A percentile compares a stretch with the other conserved stretches of the same genome.
Conservation (phyloP, 768 basidiomycete species). For the Pholiota microspora region DNA sequence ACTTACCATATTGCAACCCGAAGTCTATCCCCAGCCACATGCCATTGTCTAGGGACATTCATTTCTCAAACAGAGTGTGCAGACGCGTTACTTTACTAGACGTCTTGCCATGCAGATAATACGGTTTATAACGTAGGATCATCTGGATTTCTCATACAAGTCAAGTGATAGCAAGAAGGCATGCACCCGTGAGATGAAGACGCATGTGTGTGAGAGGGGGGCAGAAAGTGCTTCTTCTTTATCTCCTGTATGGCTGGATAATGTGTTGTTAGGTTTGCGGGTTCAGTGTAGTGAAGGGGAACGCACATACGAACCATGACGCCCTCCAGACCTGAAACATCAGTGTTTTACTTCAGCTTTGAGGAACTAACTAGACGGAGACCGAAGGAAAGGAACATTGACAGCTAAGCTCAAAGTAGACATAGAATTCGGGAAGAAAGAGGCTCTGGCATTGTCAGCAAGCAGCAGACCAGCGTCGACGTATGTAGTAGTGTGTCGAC, state of each 20-base stretch:
- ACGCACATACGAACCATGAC: too few species aligned
- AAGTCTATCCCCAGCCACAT: background rate
- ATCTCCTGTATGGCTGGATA: background rate
- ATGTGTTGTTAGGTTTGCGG: background rate
- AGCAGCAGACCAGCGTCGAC: too few species aligned
- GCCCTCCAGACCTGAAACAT: too few species aligned
- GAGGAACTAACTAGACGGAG: too few species aligned
- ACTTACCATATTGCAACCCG: slow-evolving; percentile 5
- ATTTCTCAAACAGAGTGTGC: background rate
- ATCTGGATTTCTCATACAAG: background rate
- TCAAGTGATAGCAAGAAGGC: background rate
- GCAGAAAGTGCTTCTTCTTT: background rate
- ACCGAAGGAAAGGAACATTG: too few species aligned
- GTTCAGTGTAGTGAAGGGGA: too few species aligned
- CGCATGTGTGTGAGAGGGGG: background rate
- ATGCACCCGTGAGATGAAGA: background rate
- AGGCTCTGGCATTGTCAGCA: too few species aligned
- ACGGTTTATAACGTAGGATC: background rate
- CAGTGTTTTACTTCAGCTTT: too few species aligned
- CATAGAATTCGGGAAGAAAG: too few species aligned
- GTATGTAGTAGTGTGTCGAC: too few species aligned
- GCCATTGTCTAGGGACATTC: background rate
- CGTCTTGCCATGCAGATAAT: background rate
- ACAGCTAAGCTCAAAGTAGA: too few species aligned
- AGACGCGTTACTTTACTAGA: background rate